These are phyloP conservation scores for Suhomyces yuchorum DNA, from an alignment of 1,139 yeast species.

Conservation along the genomic window DNA sequence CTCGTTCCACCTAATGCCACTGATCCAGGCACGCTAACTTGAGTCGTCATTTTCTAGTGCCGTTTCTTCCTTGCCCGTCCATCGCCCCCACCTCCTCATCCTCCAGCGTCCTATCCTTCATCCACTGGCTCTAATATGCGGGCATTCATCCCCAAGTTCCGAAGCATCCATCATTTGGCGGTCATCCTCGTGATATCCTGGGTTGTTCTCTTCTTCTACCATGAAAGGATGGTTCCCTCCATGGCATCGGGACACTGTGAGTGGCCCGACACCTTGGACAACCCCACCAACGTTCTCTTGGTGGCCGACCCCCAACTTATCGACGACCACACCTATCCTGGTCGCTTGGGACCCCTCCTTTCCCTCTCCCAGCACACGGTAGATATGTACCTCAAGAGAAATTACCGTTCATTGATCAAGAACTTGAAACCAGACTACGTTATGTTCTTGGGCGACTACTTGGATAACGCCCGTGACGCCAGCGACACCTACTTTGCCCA, in stretches of 20 bases:
- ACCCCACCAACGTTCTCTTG: constrained; percentile 29
- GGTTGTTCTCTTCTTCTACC: constrained; percentile 34
- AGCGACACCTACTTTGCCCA: constrained; percentile 39
- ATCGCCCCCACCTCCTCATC: neutral
- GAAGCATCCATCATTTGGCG: constrained; percentile 32
- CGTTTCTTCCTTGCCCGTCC: neutral
- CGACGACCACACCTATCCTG: constrained; percentile 53
- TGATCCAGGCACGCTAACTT: neutral
- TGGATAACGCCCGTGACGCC: constrained; percentile 55
- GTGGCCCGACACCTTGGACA: constrained; percentile 31
- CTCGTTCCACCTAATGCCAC: neutral
- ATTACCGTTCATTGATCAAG: constrained; percentile 41
- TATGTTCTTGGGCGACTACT: constrained; percentile 54
- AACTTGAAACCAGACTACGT: constrained; percentile 47
- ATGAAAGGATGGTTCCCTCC: constrained; percentile 38
- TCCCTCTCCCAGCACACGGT: constrained; percentile 50
- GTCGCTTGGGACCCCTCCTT: constrained; percentile 38
- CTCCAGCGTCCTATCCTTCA: neutral
- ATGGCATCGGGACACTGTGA: constrained; percentile 31
- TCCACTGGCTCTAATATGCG: constrained; percentile 2
- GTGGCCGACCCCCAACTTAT: constrained; percentile 53
- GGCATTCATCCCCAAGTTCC: constrained; percentile 22
- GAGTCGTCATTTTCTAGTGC: neutral
- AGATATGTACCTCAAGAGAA: constrained; percentile 50
- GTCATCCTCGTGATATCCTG: constrained; percentile 24